A percentile compares a stretch with the other conserved stretches of the same genome.
phyloP scores from a whole-genome alignment of 2,329 filamentous ascomycete species.

The Triangularia setosa region DNA sequence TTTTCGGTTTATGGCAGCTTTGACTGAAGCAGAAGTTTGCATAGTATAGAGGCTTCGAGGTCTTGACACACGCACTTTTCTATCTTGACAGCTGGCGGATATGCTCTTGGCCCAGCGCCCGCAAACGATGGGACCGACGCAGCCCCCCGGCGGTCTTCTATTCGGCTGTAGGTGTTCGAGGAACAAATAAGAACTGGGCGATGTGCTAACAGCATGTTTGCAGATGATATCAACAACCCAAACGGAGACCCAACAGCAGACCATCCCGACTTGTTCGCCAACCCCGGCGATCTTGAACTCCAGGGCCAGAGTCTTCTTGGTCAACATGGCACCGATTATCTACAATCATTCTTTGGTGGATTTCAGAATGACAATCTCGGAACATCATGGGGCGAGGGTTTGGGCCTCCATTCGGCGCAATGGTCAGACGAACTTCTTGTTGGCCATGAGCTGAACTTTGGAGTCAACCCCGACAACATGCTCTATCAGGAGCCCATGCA shows the following conservation, averaged over 20 bases:
- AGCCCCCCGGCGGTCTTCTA: background rate
- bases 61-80: background rate
- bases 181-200: background rate
- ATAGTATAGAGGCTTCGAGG: background rate
- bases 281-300: background rate
- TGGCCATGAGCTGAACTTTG: background rate
- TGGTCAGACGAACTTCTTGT: background rate
- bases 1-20: slow-evolving; percentile 2
- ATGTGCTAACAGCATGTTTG: background rate
- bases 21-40: background rate
- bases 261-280: background rate
- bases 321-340: background rate
- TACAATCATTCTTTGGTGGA: background rate
- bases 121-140: slow-evolving; percentile 4
- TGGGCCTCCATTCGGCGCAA: background rate
- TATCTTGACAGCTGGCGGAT: background rate
- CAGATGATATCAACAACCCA: background rate
- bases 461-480: background rate
- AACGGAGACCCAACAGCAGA: background rate
- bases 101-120: slow-evolving; percentile 5
- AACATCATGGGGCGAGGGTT: background rate
- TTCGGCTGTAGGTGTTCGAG: background rate
- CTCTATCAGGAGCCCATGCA: background rate
- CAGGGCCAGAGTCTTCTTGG: background rate
- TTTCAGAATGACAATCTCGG: background rate